Conservation (phyloP, 768 basidiomycete genomes). For the Asterophora parasitica region DNA sequence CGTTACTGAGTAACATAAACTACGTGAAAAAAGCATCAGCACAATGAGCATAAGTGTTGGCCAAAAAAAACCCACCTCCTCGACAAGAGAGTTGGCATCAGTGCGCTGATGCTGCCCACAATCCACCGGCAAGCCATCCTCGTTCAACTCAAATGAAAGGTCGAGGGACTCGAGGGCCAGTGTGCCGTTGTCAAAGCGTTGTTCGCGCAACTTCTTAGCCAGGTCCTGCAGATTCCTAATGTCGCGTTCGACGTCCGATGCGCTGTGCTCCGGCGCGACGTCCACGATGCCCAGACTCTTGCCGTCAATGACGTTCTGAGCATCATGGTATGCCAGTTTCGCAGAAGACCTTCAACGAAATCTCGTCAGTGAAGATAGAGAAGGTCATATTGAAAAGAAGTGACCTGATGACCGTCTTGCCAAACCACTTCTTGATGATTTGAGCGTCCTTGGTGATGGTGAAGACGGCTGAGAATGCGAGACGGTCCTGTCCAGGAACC, state of each 20-base stretch:
- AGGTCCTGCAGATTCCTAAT: conserved; percentile 64
- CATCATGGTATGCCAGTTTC: conserved; percentile 79
- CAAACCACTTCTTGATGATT: conserved; percentile 87
- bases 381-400: conserved; percentile 15
- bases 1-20: conserved; percentile 95
- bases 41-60: neutral
- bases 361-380: neutral
- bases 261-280: conserved; percentile 53
- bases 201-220: conserved; percentile 65
- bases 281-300: conserved; percentile 47
- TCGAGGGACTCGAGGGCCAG: conserved; percentile 65
- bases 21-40: conserved; percentile 23
- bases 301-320: conserved; percentile 79
- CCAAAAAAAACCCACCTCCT: conserved; percentile 64
- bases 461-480: conserved; percentile 88
- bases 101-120: conserved; percentile 59
- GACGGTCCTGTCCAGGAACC: conserved; percentile 79
- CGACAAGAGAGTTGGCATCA: conserved; percentile 78
- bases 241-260: conserved; percentile 66
- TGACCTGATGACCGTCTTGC: conserved; percentile 87
- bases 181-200: conserved; percentile 78
- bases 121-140: conserved; percentile 73
- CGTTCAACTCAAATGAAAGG: conserved; percentile 77
- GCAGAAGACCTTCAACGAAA: conserved; percentile 63
- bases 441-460: conserved; percentile 80